Evolutionary conservation across 2,329 filamentous ascomycete species (phyloP).

Genomic region (Fusarium albidum): DNA sequence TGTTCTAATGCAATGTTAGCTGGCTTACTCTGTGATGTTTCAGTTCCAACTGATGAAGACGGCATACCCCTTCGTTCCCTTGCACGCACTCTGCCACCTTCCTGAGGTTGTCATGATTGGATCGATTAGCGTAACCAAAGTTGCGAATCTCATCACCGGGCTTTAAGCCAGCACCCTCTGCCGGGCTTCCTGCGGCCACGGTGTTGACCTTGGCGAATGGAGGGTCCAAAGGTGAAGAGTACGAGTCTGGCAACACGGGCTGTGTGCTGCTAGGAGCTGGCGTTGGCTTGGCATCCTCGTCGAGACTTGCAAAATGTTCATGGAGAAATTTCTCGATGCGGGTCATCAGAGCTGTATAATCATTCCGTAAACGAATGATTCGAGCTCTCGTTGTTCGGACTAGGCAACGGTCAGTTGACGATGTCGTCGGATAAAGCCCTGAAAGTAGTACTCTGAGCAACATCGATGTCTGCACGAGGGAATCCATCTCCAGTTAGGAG

Average conservation of each 20-base stretch:
- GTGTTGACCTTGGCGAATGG: conserved; percentile 89
- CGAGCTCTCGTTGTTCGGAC: conserved; percentile 92
- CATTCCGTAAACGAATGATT: conserved; percentile 89
- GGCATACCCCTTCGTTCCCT: conserved; percentile 85
- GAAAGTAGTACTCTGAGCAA: conserved; percentile 78
- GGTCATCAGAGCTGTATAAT: conserved; percentile 90
- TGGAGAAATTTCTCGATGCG: conserved; percentile 87
- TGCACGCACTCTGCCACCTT: conserved; percentile 92
- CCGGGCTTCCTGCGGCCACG: conserved; percentile 80
- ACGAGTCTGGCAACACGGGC: conserved; percentile 45
- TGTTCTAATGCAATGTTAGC: conserved; percentile 60
- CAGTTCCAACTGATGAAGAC: neutral
- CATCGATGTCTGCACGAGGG: conserved; percentile 91
- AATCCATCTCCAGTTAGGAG: conserved; percentile 91
- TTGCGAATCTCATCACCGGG: conserved; percentile 81
- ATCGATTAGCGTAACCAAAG: conserved; percentile 84
- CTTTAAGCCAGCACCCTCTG: conserved; percentile 81
- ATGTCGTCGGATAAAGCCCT: conserved; percentile 29
- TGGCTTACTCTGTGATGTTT: neutral
- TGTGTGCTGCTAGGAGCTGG: conserved; percentile 33
- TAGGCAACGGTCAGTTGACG: conserved; percentile 47
- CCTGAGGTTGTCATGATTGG: conserved; percentile 85
- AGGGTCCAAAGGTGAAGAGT: conserved; percentile 38
- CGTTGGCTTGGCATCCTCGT: conserved; percentile 51
- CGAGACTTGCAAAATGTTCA: conserved; percentile 81